Percentiles rank a stretch among this genome's conserved stretches.
Evolutionary conservation across 1,284 basidiomycete species (phyloP).

Genomic region (Trichosporon ovoides): DNA sequence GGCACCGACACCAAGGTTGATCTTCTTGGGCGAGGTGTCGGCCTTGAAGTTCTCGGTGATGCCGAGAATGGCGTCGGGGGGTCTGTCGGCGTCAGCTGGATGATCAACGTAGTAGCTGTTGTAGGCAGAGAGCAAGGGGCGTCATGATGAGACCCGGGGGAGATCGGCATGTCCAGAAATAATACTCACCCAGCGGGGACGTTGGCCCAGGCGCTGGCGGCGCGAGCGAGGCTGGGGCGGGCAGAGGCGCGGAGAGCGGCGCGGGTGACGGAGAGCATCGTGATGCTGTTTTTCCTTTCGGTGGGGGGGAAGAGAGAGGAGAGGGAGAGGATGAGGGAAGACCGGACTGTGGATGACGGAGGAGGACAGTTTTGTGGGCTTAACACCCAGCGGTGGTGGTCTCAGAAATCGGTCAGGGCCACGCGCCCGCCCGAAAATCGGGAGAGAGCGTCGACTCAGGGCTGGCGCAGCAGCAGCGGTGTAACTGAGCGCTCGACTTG

Average conservation of each 20-base stretch:
- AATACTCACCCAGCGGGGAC: slow-evolving; percentile 21
- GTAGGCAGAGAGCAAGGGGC: too few species aligned
- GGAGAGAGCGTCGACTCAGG: too few species aligned
- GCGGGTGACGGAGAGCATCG: slow-evolving; percentile 19
- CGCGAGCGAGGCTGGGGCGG: slow-evolving; percentile 17
- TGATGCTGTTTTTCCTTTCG: background rate
- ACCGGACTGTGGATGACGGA: background rate
- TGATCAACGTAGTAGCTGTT: too few species aligned
- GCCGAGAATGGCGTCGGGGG: slow-evolving; percentile 28
- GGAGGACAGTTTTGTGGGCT: slow-evolving; percentile 2
- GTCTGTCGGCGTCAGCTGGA: slow-evolving; percentile 6
- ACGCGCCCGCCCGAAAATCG: background rate
- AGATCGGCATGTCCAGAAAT: too few species aligned
- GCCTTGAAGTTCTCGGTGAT: slow-evolving; percentile 59
- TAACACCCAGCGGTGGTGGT: too few species aligned
- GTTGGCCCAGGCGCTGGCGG: slow-evolving; percentile 21
- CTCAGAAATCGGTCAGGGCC: background rate
- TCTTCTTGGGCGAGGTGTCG: slow-evolving; percentile 84
- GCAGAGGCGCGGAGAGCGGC: slow-evolving; percentile 14
- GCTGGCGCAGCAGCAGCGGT: too few species aligned
- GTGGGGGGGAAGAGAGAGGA: too few species aligned
- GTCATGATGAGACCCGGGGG: too few species aligned
- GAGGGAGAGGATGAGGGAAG: background rate
- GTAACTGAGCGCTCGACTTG: too few species aligned
- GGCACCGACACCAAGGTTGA: slow-evolving; percentile 87